These are phyloP conservation scores for Metschnikowia drakensbergensis DNA, from an alignment of 805 yeast species.

Conservation along the genomic window DNA sequence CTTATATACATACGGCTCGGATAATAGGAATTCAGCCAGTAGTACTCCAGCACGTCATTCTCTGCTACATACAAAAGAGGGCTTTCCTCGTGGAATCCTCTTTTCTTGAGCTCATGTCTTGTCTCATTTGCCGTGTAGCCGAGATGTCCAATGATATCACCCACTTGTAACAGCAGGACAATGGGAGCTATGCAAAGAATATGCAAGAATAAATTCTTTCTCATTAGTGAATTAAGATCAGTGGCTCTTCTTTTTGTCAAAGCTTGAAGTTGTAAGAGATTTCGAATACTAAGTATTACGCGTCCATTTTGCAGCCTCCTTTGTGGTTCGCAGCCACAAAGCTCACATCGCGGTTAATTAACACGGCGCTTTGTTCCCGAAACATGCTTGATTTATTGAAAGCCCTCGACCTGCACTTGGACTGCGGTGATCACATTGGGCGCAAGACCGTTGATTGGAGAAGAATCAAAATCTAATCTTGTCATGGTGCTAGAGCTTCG, in stretches of 20 bases:
- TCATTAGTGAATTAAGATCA: background rate
- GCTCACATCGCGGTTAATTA: background rate
- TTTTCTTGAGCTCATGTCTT: conserved; percentile 13
- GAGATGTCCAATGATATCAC: conserved; percentile 11
- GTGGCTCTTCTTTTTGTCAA: background rate
- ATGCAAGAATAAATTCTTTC: background rate
- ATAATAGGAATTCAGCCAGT: conserved; percentile 29
- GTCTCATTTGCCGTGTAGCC: conserved; percentile 12
- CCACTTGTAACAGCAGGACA: conserved; percentile 12
- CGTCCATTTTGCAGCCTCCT: background rate
- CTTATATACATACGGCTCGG: conserved; percentile 35
- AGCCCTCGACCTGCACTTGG: conserved; percentile 31
- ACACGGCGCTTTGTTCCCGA: too few species aligned
- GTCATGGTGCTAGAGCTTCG: conserved; percentile 33
- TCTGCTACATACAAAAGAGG: conserved; percentile 30
- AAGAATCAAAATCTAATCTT: conserved; percentile 28
- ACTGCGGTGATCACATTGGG: conserved; percentile 40
- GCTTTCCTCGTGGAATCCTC: conserved; percentile 30
- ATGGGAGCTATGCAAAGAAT: conserved; percentile 1
- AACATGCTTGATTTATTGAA: conserved; percentile 10
- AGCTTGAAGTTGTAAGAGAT: background rate
- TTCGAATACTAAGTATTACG: background rate
- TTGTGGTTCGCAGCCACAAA: conserved; percentile 2
- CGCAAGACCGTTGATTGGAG: conserved; percentile 24
- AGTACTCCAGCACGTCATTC: conserved; percentile 25